phyloP scores from a whole-genome alignment of 2,329 filamentous ascomycete genomes.

The Aureobasidium vineae region DNA sequence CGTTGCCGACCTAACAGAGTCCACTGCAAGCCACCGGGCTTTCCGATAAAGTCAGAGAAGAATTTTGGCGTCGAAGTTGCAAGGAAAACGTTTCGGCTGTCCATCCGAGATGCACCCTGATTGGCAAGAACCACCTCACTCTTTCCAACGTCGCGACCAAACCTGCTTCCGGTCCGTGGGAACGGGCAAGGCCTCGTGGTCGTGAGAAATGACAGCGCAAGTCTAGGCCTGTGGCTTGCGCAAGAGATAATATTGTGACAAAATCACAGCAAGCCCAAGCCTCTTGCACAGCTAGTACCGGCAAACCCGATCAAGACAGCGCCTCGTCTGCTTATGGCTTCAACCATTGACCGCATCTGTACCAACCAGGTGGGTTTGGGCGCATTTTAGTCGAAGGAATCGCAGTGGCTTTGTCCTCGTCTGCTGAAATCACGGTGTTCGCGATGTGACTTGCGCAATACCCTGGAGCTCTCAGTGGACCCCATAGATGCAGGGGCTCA shows the following conservation, averaged over 20 bases:
- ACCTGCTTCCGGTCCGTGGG: neutral
- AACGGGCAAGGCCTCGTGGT: neutral
- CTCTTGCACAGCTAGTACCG: neutral
- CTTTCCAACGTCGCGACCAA: neutral
- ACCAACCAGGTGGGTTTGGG: neutral
- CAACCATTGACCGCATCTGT: conserved; percentile 13
- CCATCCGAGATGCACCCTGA: neutral
- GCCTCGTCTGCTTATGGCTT: neutral
- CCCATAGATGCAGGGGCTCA: conserved; percentile 4
- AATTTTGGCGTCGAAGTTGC: neutral
- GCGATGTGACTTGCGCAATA: conserved; percentile 2
- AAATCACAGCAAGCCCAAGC: neutral
- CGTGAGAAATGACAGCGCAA: conserved; percentile 10
- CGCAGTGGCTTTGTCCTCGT: conserved; percentile 1
- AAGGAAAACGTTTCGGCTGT: conserved; percentile 8
- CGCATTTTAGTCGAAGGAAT: neutral
- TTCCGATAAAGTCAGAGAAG: conserved; percentile 16
- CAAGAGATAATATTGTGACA: conserved; percentile 10
- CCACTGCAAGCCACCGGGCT: conserved; percentile 10
- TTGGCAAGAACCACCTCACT: neutral
- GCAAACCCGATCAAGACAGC: neutral
- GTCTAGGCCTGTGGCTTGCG: conserved; percentile 21
- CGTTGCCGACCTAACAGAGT: neutral
- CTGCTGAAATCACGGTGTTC: neutral
- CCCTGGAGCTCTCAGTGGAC: neutral